A percentile compares a stretch with the other conserved stretches of the same genome.
These are phyloP conservation scores for Larix kaempferi DNA, from an alignment of 75 land plant genomes.

Conservation along the genomic window DNA sequence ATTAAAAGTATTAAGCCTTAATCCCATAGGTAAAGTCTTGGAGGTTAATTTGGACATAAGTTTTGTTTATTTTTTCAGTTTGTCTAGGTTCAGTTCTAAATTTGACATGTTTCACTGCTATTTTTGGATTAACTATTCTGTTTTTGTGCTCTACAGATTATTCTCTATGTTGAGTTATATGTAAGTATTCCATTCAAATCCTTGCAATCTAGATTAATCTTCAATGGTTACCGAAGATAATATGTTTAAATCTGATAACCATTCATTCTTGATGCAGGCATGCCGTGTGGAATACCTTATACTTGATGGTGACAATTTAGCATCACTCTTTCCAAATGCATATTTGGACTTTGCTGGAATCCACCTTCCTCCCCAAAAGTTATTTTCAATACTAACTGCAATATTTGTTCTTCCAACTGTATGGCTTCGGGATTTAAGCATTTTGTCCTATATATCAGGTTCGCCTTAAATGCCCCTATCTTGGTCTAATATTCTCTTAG, in stretches of 20 bases:
- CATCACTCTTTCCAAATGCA: conserved; percentile 68
- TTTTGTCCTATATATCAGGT: conserved; percentile 81
- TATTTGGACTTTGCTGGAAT: conserved; percentile 44
- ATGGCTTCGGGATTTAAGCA: conserved; percentile 67
- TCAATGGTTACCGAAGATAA: background rate
- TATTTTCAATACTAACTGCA: conserved; percentile 63
- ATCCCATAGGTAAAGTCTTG: no score
- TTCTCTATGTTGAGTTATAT: conserved; percentile 71
- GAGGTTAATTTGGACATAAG: no score
- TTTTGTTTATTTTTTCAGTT: no score
- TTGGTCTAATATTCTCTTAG: background rate
- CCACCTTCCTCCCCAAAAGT: conserved; percentile 26
- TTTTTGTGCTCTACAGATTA: conserved; percentile 52
- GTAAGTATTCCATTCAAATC: conserved; percentile 40
- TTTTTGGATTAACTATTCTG: background rate
- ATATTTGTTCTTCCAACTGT: conserved; percentile 71
- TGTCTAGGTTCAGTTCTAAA: no score
- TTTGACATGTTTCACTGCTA: no score
- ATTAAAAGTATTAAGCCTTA: no score
- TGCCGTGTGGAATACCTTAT: conserved; percentile 76
- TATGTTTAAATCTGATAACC: no score
- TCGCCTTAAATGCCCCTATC: background rate
- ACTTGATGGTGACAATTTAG: conserved; percentile 73
- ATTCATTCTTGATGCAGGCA: conserved; percentile 19
- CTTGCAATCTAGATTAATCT: background rate